phyloP scores from a whole-genome alignment of 305 asterid species.

The Solanum hybrid region DNA sequence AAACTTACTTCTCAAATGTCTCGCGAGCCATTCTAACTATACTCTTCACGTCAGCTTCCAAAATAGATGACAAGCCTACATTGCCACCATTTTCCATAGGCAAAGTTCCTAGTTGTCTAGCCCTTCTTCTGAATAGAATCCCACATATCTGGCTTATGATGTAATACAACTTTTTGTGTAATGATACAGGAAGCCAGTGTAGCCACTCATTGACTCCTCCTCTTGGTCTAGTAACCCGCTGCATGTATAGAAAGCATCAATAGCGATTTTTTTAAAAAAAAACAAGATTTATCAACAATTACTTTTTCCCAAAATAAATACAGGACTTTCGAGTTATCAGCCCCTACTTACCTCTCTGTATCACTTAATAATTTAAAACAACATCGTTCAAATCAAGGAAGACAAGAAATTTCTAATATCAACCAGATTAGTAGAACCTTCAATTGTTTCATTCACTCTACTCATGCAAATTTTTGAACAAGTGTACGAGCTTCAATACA shows the following conservation, averaged over 20 bases:
- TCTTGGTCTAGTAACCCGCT: conserved; percentile 90
- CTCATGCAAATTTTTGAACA: not conserved
- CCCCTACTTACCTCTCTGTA: not conserved
- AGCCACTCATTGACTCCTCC: conserved; percentile 96
- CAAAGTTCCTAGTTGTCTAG: conserved; percentile 23
- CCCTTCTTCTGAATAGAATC: conserved; percentile 39
- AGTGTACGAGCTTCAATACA: not conserved
- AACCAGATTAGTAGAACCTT: not conserved
- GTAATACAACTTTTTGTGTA: conserved; percentile 68
- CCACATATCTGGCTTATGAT: conserved; percentile 49
- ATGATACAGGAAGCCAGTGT: conserved; percentile 90
- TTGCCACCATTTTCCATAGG: conserved; percentile 47
- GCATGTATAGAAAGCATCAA: conserved; percentile 17
- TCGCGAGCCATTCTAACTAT: conserved; percentile 83
- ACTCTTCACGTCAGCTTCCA: conserved; percentile 77
- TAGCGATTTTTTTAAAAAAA: not conserved
- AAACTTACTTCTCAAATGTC: conserved; percentile 72
- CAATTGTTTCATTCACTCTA: not conserved
- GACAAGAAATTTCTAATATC: not conserved
- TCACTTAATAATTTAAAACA: not conserved
- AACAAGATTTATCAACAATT: not conserved
- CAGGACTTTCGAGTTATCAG: not conserved
- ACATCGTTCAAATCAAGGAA: not conserved
- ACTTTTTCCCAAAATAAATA: not conserved
- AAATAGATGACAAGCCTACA: conserved; percentile 60